These are phyloP conservation scores for Arthrinium phaeospermum DNA, from an alignment of 2,329 filamentous ascomycete genomes.

Conservation along the genomic window DNA sequence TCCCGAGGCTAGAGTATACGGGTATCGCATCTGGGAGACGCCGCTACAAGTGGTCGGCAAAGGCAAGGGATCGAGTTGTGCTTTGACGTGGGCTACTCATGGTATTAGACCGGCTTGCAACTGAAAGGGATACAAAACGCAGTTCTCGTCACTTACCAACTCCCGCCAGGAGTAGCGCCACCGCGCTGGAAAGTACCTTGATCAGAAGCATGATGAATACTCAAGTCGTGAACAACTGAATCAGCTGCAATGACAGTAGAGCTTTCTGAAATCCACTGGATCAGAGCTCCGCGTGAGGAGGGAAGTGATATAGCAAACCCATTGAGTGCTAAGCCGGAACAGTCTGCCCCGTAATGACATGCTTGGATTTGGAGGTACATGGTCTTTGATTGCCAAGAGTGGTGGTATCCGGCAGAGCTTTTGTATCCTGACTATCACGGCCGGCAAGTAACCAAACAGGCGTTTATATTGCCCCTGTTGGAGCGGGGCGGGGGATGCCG, in stretches of 20 bases:
- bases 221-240: neutral
- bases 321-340: neutral
- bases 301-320: neutral
- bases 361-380: neutral
- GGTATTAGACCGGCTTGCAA: slow-evolving; percentile 32
- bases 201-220: neutral
- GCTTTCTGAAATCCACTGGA: neutral
- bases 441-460: neutral
- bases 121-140: too few species aligned
- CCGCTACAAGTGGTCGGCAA: slow-evolving; percentile 42
- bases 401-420: slow-evolving; percentile 5
- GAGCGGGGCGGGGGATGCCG: slow-evolving; percentile 7
- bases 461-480: neutral
- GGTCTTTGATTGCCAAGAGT: slow-evolving; percentile 7
- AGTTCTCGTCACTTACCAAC: neutral
- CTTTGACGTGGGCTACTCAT: slow-evolving; percentile 24
- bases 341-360: slow-evolving; percentile 3
- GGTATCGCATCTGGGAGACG: slow-evolving; percentile 40
- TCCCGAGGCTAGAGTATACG: slow-evolving; percentile 39
- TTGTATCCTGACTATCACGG: neutral
- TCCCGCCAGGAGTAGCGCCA: neutral
- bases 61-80: slow-evolving; percentile 34
- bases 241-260: neutral
- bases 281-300: neutral
- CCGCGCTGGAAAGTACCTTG: neutral